phyloP scores from a whole-genome alignment of 331 rosid genomes.

The Acacia pycnantha region DNA sequence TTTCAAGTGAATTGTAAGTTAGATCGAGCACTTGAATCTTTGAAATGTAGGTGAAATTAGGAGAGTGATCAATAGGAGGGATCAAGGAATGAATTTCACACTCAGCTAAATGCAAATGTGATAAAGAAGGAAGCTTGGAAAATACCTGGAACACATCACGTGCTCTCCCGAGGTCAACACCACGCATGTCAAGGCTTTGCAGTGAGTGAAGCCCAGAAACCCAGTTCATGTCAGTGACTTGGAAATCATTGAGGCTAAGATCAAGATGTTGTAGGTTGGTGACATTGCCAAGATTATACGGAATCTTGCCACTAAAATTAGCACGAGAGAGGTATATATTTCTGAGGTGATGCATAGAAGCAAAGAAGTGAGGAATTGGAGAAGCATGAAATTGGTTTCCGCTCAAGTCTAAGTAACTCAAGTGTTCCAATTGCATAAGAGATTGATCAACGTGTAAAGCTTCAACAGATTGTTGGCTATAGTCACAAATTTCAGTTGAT shows the following conservation, averaged over 20 bases:
- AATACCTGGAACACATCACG: slow-evolving; percentile 30
- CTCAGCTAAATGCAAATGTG: background rate
- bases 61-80: background rate
- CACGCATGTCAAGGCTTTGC: slow-evolving; percentile 26
- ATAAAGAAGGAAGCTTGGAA: slow-evolving; percentile 32
- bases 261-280: slow-evolving; percentile 28
- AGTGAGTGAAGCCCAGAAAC: slow-evolving; percentile 23
- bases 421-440: slow-evolving; percentile 13
- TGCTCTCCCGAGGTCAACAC: background rate
- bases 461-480: background rate
- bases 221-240: background rate
- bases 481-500: background rate
- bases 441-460: background rate
- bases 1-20: background rate
- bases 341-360: slow-evolving; percentile 17
- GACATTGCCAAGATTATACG: slow-evolving; percentile 32
- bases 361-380: slow-evolving; percentile 29
- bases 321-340: slow-evolving; percentile 29
- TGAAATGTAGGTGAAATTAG: background rate
- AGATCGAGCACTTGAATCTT: background rate
- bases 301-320: slow-evolving; percentile 31
- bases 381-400: slow-evolving; percentile 13
- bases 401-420: slow-evolving; percentile 37
- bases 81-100: slow-evolving; percentile 5
- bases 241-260: background rate